A percentile compares a stretch with the other conserved stretches of the same genome.
phyloP scores from a whole-genome alignment of 768 basidiomycete species.

The Amanita jacksonii region DNA sequence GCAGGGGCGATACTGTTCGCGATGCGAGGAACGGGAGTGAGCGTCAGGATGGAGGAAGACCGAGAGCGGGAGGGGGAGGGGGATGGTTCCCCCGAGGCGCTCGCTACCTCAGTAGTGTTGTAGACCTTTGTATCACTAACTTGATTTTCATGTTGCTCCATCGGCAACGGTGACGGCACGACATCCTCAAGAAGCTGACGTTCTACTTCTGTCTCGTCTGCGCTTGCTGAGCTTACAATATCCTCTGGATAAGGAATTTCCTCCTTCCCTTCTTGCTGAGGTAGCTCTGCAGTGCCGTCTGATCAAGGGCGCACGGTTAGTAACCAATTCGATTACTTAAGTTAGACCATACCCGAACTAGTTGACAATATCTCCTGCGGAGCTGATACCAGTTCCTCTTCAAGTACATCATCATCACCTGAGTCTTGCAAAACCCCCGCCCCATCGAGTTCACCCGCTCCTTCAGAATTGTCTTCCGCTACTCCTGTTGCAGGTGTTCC shows the following conservation, averaged over 20 bases:
- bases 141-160: neutral
- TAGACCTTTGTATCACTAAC: neutral
- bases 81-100: neutral
- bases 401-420: no score
- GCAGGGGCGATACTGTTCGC: neutral
- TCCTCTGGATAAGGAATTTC: neutral
- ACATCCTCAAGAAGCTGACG: neutral
- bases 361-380: no score
- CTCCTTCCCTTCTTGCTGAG: neutral
- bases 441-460: no score
- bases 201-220: neutral
- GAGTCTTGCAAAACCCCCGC: no score
- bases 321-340: no score
- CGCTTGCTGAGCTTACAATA: no score
- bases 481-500: neutral
- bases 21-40: neutral
- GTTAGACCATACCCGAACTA: no score
- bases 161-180: neutral
- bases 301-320: no score
- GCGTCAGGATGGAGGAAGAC: constrained; percentile 2
- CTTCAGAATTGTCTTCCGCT: neutral
- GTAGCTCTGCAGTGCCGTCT: neutral
- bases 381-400: no score
- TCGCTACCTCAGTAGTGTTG: neutral
- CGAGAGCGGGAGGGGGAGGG: neutral